Conservation (phyloP, 352 stramenopile species). For the Nothophytophthora sp. region DNA sequence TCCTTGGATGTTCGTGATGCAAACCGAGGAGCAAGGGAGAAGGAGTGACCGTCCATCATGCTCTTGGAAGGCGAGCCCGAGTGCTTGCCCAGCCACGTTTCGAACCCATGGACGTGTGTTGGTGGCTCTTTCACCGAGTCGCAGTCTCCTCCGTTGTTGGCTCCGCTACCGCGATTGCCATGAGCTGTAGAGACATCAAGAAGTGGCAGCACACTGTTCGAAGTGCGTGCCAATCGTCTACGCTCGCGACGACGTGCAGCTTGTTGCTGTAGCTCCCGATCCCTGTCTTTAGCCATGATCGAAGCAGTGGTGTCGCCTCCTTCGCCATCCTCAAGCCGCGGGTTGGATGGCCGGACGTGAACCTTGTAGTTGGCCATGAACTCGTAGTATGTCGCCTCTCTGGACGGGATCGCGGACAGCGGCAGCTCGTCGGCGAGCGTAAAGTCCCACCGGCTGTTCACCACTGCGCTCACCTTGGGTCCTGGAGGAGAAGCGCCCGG, state of each 20-base stretch:
- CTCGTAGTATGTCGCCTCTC: slow-evolving; percentile 44
- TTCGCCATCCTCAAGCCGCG: background rate
- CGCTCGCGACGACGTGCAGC: slow-evolving; percentile 6
- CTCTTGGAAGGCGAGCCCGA: slow-evolving; percentile 11
- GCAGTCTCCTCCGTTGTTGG: background rate
- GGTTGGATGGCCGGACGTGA: slow-evolving; percentile 17
- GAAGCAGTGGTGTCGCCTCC: background rate
- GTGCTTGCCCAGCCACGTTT: slow-evolving; percentile 39
- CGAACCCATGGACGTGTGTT: slow-evolving; percentile 35
- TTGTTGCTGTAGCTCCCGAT: slow-evolving; percentile 10
- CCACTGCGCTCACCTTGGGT: background rate
- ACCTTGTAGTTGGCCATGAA: slow-evolving; percentile 69
- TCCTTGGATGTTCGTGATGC: slow-evolving; percentile 8
- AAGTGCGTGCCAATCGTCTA: slow-evolving; percentile 4
- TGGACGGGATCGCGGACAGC: slow-evolving; percentile 43
- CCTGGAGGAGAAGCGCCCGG: slow-evolving; percentile 1
- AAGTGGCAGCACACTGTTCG: background rate
- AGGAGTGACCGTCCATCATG: slow-evolving; percentile 3
- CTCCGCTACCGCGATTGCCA: slow-evolving; percentile 1
- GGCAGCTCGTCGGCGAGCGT: slow-evolving; percentile 28
- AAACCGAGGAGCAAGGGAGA: slow-evolving; percentile 9
- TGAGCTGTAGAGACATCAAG: background rate
- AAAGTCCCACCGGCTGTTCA: slow-evolving; percentile 39
- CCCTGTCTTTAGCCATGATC: background rate
- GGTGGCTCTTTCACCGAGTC: slow-evolving; percentile 1